Percentiles rank a stretch among this genome's conserved stretches.
phyloP scores from a whole-genome alignment of 78 protist species.

The Pelomyxa schiedti region DNA sequence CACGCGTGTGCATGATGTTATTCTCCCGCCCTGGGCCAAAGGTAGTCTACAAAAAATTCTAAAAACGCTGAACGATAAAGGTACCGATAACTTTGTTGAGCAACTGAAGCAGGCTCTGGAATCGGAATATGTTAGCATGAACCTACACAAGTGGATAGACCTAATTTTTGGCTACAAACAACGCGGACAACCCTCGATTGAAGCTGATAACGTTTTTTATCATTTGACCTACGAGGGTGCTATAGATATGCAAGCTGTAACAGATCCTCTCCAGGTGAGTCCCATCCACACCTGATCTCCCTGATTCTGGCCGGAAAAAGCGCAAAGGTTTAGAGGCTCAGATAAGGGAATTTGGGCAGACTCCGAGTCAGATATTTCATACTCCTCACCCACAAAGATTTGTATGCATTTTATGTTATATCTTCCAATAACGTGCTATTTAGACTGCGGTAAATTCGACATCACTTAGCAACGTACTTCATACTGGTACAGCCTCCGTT shows the following conservation, averaged over 20 bases:
- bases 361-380: slow-evolving; percentile 87
- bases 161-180: slow-evolving; percentile 91
- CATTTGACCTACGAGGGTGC: slow-evolving; percentile 87
- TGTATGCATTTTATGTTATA: no score
- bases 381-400: slow-evolving; percentile 56
- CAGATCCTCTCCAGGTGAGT: slow-evolving; percentile 59
- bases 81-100: slow-evolving; percentile 45
- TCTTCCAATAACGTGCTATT: no score
- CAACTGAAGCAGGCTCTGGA: slow-evolving; percentile 74
- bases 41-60: no score
- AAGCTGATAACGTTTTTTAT: slow-evolving; percentile 78
- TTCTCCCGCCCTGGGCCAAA: slow-evolving; percentile 94
- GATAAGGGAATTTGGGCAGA: slow-evolving; percentile 94
- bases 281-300: no score
- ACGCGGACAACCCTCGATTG: slow-evolving; percentile 55
- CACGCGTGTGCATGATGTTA: slow-evolving; percentile 49
- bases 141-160: slow-evolving; percentile 93
- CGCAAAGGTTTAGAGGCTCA: slow-evolving; percentile 59
- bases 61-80: no score
- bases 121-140: slow-evolving; percentile 57
- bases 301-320: no score
- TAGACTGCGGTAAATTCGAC: slow-evolving; percentile 8
- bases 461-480: slow-evolving; percentile 12
- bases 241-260: slow-evolving; percentile 71
- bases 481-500: not conserved